A percentile compares a stretch with the other conserved stretches of the same genome.
These are phyloP conservation scores for Xylaria multiplex DNA, from an alignment of 2,329 filamentous ascomycete genomes.

Conservation along the genomic window DNA sequence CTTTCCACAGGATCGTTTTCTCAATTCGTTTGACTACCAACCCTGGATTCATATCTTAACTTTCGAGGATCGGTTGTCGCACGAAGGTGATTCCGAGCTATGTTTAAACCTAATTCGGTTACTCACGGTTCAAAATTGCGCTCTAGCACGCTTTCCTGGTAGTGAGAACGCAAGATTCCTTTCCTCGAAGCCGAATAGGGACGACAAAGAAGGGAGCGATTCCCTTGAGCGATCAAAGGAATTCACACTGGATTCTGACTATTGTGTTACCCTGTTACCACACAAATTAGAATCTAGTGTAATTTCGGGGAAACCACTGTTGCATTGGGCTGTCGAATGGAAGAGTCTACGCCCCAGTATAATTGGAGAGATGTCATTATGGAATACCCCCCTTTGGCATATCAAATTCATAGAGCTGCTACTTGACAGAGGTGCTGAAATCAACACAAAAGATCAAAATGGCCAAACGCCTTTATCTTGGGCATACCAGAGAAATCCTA, in stretches of 20 bases:
- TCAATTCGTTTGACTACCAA: slow-evolving; percentile 6
- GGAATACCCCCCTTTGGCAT: too few relatives aligned
- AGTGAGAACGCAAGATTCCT: neutral
- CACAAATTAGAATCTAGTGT: neutral
- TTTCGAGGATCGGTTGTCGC: too few relatives aligned
- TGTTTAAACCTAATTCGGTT: neutral
- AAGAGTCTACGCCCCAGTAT: too few relatives aligned
- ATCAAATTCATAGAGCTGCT: neutral
- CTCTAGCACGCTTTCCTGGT: neutral
- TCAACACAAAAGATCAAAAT: neutral
- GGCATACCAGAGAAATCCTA: too few relatives aligned
- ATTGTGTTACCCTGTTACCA: neutral
- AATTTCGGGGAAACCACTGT: neutral
- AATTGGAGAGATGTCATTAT: neutral
- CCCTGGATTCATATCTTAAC: slow-evolving; percentile 1
- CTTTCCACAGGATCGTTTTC: slow-evolving; percentile 14
- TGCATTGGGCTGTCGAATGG: too few relatives aligned
- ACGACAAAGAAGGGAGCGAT: neutral
- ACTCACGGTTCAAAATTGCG: neutral
- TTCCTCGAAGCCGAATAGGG: neutral
- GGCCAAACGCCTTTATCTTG: too few relatives aligned
- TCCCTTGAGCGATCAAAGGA: neutral
- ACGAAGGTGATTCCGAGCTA: neutral
- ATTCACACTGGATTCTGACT: too few relatives aligned
- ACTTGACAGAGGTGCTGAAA: neutral